Evolutionary conservation across 169 alveolate genomes (phyloP), one percentile per base, ranked within the genome.

Genomic region (Plasmodium cynomolgi): DNA sequence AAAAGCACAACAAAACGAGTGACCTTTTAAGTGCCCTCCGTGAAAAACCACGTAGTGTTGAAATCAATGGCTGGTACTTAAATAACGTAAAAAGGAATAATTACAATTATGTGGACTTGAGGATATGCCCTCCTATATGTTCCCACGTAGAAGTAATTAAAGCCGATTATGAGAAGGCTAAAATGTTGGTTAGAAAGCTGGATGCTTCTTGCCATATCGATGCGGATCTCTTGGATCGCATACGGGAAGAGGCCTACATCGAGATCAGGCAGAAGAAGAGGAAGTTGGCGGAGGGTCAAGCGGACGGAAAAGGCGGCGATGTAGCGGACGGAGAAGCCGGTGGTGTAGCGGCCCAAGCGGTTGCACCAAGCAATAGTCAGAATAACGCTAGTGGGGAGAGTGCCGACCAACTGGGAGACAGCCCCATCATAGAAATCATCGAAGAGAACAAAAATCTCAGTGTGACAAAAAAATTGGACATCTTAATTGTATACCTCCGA

Each of bases 81-180:
- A 85, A 68, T 47, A 75, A 80, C 23, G 47, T 90, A 8, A 90
- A 79, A 62, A 90, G 91, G 72, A 90, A 90, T 81, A 90, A 37
- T 26, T 90, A 90, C 83, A 58, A 80, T 8, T 80, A 58, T 44
- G 26, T 90, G 33, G 94, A 90, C n/a, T 80, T 90, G 15, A 58
- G 90, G 37, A 41, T 90, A 6, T 90, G 94, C 56, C 94, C 94
- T 26, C 94, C 94, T 31, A 90, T 90, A 39, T 90, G 90, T 62
- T 90, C 94, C 4, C 94, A 90, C 71, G 50, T 39, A 6, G 91
- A 90, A 62, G 82, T 77, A 80, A 80, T 90, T 39, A 81, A 79
- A 79, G 44, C 47, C 20, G 94, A 90, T 80, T 90, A 90, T 90
- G 74, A 80, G 47, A 39, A 58, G 68, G 94, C 94, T 8, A 90